Evolutionary conservation across 257 asterid genomes (phyloP).

Genomic region (Petrea volubilis): DNA sequence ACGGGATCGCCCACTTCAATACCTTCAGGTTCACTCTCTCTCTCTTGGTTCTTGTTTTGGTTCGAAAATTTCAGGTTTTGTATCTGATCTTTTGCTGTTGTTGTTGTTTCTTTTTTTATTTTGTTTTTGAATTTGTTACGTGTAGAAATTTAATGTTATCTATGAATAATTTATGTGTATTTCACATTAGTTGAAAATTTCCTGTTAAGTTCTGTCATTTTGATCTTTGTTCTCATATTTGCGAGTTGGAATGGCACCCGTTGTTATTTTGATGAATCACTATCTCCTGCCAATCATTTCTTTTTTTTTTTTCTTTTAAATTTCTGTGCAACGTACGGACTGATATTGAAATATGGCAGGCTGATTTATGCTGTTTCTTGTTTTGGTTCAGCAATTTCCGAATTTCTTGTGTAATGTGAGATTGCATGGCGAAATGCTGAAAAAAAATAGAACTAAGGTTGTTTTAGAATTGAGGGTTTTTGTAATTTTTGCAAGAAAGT

Average conservation of each 20-base stretch:
- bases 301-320: neutral
- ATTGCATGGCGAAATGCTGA: constrained; percentile 26
- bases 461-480: constrained; percentile 25
- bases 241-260: neutral
- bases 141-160: neutral
- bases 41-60: neutral
- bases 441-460: constrained; percentile 10
- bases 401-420: constrained; percentile 24
- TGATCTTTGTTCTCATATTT: neutral
- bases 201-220: neutral
- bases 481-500: constrained; percentile 13
- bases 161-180: neutral
- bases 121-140: neutral
- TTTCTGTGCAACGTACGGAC: neutral
- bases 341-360: constrained; percentile 6
- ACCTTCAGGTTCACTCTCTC: constrained; percentile 10
- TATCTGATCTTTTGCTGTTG: neutral
- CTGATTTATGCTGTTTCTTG: constrained; percentile 18
- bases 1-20: neutral
- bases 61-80: neutral
- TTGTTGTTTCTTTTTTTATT: neutral
- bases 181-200: neutral
- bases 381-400: constrained; percentile 15
- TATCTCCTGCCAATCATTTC: neutral
- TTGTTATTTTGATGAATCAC: neutral